Base-by-base conservation (phyloP, 2,329 filamentous ascomycete species). In the Microascus cirrosus region DNA sequence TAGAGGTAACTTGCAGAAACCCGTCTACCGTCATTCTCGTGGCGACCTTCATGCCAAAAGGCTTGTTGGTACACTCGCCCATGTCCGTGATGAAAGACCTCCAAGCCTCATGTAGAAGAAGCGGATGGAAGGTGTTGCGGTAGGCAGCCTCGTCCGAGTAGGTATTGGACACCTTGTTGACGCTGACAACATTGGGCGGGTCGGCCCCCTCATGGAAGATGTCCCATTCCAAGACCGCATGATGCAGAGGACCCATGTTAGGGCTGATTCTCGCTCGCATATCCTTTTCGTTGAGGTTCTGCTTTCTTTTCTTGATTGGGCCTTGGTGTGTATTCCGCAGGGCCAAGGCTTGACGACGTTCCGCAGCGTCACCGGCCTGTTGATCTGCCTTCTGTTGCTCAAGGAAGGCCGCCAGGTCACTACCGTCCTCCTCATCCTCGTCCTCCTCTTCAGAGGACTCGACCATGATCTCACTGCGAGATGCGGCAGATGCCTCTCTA, bases 71-170 rank as follows among this genome's bases (percentile, higher is more conserved):
- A 54, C 86, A 83, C 70, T 99, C 94, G 66, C 96, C 90, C 68
- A 92, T 92, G 22, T 89, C 83, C 55, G 90, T 92, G 55, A 95
- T 86, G 68, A 99, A 94, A 4, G 89, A 89, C 67, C 95, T 89
- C 94, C 94, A 99, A 34, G 93, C 93, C 75, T 99, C 94, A 28
- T 95, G 86, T 34, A 94, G 84, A 36, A 99, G 79, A 24, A 99
- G 77, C 6, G 93, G 92, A 63, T 95, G 86, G 70, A 99, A 99
- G 0, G 91, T 96, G 60, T 83, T 79, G 68, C 95, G 89, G 68
- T 99, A 99, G 55, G 89, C 85, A 51, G 75, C 74, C 0, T 91
- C 88, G 63, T 90, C 85, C 32, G 77, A 71, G 71, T 96, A 99
- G 0, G 83, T 83, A 61, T 89, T 86, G 5, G 87, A 85, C 12